Evolutionary conservation across 2,329 filamentous ascomycete genomes (phyloP), one percentile per base, ranked within the genome.

Genomic region (Gnomoniopsis sp.): DNA sequence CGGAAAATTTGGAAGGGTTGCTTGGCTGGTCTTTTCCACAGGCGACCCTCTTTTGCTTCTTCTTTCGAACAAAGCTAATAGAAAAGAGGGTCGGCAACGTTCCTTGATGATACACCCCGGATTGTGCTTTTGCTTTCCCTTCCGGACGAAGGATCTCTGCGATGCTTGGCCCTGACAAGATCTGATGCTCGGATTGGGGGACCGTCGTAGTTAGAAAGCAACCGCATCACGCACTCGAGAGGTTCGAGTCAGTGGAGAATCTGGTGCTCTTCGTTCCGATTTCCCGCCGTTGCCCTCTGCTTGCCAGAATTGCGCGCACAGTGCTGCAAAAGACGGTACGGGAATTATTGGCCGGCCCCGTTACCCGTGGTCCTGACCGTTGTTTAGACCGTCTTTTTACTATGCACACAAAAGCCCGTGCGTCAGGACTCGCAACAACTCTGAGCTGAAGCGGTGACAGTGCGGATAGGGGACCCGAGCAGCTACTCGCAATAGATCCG

Each of bases 351-450:
- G 43, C 52, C 53, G 56, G 52, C 53, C 52, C 57, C 57, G 57
- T 59, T 56, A 56, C n/a, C 59, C 57, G 52, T 52, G 53, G 53
- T 51, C 53, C 51, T 50, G 58, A 54, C 59, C 56, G 49, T 59
- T 55, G 44, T 59, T 55, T 57, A 61, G 59, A 61, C 59, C 59
- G 59, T 61, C 59, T 61, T 61, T 61, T 61, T 34, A 41, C 26
- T 8, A 30, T 30, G 49, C 46, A 41, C 50, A 49, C 48, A 51
- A 47, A 56, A 43, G 51, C 36, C 26, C 44, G 38, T 48, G 30
- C 44, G 30, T 48, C 43, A 46, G 44, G 21, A 19, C 52, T 30
- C 23, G 43, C 41, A 46, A 47, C 11, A 21, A 34, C 52, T 21
- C n/a, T 34, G 41, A 36, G 22, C 43, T 36, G 36, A n/a, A 43